Percentiles rank a stretch among this genome's conserved stretches.
Evolutionary conservation across 148 eudicot genomes (phyloP).

Genomic region (Tetragonia tetragonoides): DNA sequence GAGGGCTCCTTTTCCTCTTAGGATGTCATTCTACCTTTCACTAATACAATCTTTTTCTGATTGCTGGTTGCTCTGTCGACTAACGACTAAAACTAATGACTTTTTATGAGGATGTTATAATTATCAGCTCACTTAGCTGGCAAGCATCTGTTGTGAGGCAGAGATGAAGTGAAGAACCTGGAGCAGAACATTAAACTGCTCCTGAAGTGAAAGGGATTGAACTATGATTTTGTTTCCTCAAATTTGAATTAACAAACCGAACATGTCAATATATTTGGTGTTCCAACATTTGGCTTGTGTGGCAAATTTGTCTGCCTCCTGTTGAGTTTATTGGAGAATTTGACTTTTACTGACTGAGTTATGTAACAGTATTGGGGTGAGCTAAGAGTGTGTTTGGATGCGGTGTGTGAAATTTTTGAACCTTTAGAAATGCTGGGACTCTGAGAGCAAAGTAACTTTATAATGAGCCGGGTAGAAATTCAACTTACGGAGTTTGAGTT

Average conservation of each 20-base stretch:
- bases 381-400: not conserved
- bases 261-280: too few relatives aligned
- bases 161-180: not conserved
- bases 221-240: not conserved
- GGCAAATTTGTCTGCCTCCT: not conserved
- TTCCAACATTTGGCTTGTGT: not conserved
- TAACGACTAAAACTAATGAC: too few relatives aligned
- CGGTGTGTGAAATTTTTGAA: not conserved
- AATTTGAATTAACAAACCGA: too few relatives aligned
- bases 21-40: too few relatives aligned
- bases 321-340: not conserved
- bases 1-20: too few relatives aligned
- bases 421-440: not conserved
- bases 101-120: not conserved
- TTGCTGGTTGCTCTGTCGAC: too few relatives aligned
- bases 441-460: not conserved
- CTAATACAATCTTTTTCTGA: too few relatives aligned
- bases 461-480: not conserved
- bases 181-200: not conserved
- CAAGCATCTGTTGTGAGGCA: not conserved
- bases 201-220: not conserved
- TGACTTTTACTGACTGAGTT: not conserved
- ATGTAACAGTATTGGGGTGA: not conserved
- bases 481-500: not conserved
- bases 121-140: not conserved